Percentiles rank a stretch among this genome's conserved stretches.
These are phyloP conservation scores for Syzygium aromaticum DNA, from an alignment of 345 rosid genomes.

Conservation along the genomic window DNA sequence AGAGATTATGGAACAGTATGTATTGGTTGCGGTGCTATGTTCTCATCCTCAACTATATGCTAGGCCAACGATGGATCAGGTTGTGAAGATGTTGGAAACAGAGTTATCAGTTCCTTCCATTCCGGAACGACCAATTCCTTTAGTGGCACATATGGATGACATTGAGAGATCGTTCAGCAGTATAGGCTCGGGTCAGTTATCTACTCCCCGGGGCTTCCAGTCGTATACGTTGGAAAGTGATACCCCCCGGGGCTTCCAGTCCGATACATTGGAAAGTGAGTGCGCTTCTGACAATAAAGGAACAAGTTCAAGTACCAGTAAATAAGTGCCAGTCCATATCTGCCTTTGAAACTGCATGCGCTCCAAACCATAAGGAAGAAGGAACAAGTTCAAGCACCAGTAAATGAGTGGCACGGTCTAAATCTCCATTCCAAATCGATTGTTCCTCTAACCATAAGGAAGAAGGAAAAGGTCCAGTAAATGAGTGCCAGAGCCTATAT, in stretches of 20 bases:
- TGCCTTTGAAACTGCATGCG: not conserved
- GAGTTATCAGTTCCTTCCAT: constrained; percentile 59
- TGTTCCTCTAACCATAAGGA: not conserved
- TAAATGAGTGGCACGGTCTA: not conserved
- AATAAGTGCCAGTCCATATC: not conserved
- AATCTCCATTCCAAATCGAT: not conserved
- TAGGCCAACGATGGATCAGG: constrained; percentile 94
- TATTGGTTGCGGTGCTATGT: constrained; percentile 68
- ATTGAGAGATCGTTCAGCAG: constrained; percentile 66
- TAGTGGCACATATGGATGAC: constrained; percentile 59
- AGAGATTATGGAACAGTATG: constrained; percentile 75
- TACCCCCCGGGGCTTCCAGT: constrained; percentile 50
- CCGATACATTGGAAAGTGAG: constrained; percentile 29
- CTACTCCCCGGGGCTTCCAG: constrained; percentile 53
- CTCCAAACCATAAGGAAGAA: not conserved
- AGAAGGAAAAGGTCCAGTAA: not conserved
- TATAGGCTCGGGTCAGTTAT: constrained; percentile 56
- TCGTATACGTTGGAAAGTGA: constrained; percentile 30
- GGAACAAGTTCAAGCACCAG: not conserved
- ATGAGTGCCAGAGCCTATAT: not conserved
- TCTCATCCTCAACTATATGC: constrained; percentile 85
- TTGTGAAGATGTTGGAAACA: constrained; percentile 83
- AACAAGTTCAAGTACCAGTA: constrained; percentile 1
- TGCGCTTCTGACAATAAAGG: constrained; percentile 12
- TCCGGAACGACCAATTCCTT: constrained; percentile 73